Conservation (phyloP, 805 yeast genomes). For the Metschnikowia dekortorum region DNA sequence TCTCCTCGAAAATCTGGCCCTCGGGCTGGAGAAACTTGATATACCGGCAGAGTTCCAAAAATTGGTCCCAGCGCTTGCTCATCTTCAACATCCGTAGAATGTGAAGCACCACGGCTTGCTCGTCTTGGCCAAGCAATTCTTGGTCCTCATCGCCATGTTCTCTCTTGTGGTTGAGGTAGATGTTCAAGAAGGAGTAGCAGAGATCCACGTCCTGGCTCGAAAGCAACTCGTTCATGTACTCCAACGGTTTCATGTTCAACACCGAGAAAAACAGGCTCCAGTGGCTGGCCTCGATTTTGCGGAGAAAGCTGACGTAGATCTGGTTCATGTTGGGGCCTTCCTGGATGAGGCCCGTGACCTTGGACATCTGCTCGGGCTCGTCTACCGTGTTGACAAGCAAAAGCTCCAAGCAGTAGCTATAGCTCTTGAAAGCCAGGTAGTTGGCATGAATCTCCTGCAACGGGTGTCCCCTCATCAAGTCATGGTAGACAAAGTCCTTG, state of each 20-base stretch:
- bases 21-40: constrained; percentile 47
- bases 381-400: constrained; percentile 34
- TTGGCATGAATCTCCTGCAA: constrained; percentile 27
- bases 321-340: constrained; percentile 18
- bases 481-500: constrained; percentile 45
- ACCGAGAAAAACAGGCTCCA: constrained; percentile 48
- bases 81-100: constrained; percentile 41
- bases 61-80: constrained; percentile 46
- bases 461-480: constrained; percentile 23
- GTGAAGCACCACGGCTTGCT: constrained; percentile 37
- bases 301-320: constrained; percentile 50
- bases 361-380: constrained; percentile 8
- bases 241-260: constrained; percentile 41
- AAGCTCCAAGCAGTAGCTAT: constrained; percentile 47
- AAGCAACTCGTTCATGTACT: constrained; percentile 40
- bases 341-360: constrained; percentile 17
- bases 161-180: constrained; percentile 48
- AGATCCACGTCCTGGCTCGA: constrained; percentile 40
- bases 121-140: constrained; percentile 21
- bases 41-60: constrained; percentile 52
- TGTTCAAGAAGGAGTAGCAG: constrained; percentile 49
- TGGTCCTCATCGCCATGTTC: constrained; percentile 18
- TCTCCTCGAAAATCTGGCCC: constrained; percentile 23
- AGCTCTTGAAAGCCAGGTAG: constrained; percentile 40
- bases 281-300: constrained; percentile 54